A percentile compares a stretch with the other conserved stretches of the same genome.
Conservation (phyloP, 1,139 yeast species). For the Debaryomyces subglobosus region DNA sequence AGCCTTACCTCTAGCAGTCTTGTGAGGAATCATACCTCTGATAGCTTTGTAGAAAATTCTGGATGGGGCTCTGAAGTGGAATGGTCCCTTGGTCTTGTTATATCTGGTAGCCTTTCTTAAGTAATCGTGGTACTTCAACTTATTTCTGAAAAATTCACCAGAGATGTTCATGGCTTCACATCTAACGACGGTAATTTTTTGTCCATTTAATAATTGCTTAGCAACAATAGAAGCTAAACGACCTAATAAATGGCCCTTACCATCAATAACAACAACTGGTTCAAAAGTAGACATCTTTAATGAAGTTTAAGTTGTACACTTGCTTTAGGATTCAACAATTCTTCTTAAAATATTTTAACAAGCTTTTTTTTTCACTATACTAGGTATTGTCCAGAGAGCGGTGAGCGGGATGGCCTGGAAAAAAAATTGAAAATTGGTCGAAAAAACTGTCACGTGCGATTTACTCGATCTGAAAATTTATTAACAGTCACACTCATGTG, state of each 20-base stretch:
- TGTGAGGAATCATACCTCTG: constrained; percentile 99
- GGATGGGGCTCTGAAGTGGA: constrained; percentile 99
- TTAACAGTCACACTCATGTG: background rate
- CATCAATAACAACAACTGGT: constrained; percentile 97
- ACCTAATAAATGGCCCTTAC: constrained; percentile 99
- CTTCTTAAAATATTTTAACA: constrained; percentile 5
- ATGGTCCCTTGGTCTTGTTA: constrained; percentile 99
- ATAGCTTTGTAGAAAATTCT: constrained; percentile 99
- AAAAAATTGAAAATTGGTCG: constrained; percentile 1
- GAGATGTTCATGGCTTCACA: constrained; percentile 98
- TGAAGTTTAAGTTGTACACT: constrained; percentile 10
- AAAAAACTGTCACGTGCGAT: background rate
- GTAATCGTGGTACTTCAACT: constrained; percentile 99
- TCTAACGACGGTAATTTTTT: constrained; percentile 97
- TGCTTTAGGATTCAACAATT: constrained; percentile 1
- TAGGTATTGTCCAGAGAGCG: constrained; percentile 3
- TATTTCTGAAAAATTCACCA: constrained; percentile 99
- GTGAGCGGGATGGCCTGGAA: constrained; percentile 5
- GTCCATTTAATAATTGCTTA: constrained; percentile 98
- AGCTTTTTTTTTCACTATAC: constrained; percentile 4
- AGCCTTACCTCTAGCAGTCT: constrained; percentile 99
- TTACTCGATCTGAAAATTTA: background rate
- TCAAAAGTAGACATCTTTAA: constrained; percentile 79
- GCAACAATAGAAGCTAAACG: constrained; percentile 99
- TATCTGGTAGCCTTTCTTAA: constrained; percentile 98